Base-by-base conservation (phyloP, 768 basidiomycete genomes). In the Suillus paluster region DNA sequence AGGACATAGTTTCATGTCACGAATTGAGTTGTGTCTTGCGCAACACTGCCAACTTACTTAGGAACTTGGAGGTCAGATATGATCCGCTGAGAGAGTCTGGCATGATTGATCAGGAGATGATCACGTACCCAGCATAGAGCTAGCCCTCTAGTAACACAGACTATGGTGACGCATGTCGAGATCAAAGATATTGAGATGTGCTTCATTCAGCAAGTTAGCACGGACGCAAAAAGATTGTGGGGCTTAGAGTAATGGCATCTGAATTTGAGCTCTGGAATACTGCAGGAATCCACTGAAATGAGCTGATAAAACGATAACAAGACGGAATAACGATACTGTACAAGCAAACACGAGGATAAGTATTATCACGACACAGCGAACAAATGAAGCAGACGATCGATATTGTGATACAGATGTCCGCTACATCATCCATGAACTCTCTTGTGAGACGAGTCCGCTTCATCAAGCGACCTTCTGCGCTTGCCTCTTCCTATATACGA, bases 281-380 rank as follows among this genome's bases (percentile, higher is more conserved):
- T n/a, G n/a, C n/a, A n/a, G n/a, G n/a, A 21, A 17, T 23, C 25
- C 36, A 55, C 36, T 54, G 5, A 25, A 44, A 19, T 9, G n/a
- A 39, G 33, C 33, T 30, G n/a, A n/a, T n/a, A n/a, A 45, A 61
- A 11, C 23, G 3, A 63, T 33, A 61, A 53, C 30, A 21, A 25
- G 25, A 59, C 11, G 10, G 19, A 60, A 63, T 75, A 75, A 73
- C 66, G 59, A 67, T 71, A 74, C 70, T 65, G 23, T 70, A 73
- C 74, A 57, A 55, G 46, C 45, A 63, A 54, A 67, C 17, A n/a
- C n/a, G n/a, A n/a, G 60, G 36, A 46, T 21, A 49, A 42, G 30
- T 50, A 50, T 33, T 23, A 38, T 54, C 34, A 54, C 36, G 9
- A 11, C 33, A 21, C 34, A 38, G 36, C 38, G 17, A 55, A 38